phyloP scores from a whole-genome alignment of 139 green algal genomes.

The Coccomyxa sp. region DNA sequence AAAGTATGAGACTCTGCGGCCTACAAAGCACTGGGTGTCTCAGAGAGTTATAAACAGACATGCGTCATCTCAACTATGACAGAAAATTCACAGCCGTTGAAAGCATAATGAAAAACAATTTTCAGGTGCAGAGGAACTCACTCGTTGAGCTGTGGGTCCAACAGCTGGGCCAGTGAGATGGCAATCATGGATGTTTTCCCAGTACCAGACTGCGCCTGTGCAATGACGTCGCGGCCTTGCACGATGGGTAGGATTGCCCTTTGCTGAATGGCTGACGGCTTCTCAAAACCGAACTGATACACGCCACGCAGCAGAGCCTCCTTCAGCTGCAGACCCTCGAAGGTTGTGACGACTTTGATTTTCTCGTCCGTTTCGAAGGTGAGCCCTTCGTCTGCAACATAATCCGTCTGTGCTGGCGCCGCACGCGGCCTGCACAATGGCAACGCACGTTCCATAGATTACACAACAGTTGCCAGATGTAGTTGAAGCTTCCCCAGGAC shows the following conservation, averaged over 20 bases:
- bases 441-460: not conserved
- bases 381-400: slow-evolving; percentile 16
- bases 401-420: slow-evolving; percentile 2
- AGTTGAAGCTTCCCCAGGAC: too few relatives aligned
- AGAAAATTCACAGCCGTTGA: not conserved
- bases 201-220: slow-evolving; percentile 96
- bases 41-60: not conserved
- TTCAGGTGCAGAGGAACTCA: slow-evolving; percentile 11
- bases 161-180: slow-evolving; percentile 80
- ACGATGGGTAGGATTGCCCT: slow-evolving; percentile 91
- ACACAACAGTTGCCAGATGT: too few relatives aligned
- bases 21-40: slow-evolving; percentile 13
- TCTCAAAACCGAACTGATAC: slow-evolving; percentile 96
- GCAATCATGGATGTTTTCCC: slow-evolving; percentile 97
- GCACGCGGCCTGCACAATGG: slow-evolving; percentile 7
- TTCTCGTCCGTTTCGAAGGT: slow-evolving; percentile 79
- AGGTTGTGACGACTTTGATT: slow-evolving; percentile 74
- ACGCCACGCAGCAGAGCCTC: slow-evolving; percentile 92
- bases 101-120: not conserved
- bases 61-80: not conserved
- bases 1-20: slow-evolving; percentile 84
- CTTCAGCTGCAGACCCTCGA: slow-evolving; percentile 90
- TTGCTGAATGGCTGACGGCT: slow-evolving; percentile 98
- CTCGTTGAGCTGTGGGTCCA: slow-evolving; percentile 66
- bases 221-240: slow-evolving; percentile 90